These are phyloP conservation scores for Aspergillus fructus DNA, from an alignment of 2,329 filamentous ascomycete genomes.

Conservation along the genomic window DNA sequence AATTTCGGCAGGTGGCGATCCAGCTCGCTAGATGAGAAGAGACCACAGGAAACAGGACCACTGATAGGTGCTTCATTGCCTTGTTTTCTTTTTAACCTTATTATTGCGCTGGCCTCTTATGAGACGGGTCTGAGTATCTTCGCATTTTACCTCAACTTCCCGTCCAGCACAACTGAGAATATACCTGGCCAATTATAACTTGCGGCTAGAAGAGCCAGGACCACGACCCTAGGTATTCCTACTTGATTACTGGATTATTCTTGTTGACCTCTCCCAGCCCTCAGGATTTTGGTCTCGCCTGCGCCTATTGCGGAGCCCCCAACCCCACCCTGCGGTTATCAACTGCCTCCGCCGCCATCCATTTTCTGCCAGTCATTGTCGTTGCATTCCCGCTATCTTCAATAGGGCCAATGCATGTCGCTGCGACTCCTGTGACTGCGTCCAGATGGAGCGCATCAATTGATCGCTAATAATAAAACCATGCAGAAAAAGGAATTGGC, in stretches of 20 bases:
- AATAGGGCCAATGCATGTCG: conserved; percentile 23
- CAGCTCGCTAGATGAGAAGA: neutral
- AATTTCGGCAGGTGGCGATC: conserved; percentile 2
- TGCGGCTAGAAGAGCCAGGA: neutral
- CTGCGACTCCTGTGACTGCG: conserved; percentile 17
- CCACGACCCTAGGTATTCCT: neutral
- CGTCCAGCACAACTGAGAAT: neutral
- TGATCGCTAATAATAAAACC: conserved; percentile 10
- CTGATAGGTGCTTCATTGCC: conserved; percentile 5
- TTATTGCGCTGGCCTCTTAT: conserved; percentile 4
- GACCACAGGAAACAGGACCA: neutral
- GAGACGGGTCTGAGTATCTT: neutral
- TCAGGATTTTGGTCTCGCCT: conserved; percentile 23
- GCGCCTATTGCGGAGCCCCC: conserved; percentile 21
- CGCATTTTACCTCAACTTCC: neutral
- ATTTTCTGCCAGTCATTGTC: conserved; percentile 24
- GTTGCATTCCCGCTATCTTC: conserved; percentile 22
- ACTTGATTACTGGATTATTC: neutral
- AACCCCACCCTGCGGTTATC: conserved; percentile 26
- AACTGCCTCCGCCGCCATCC: conserved; percentile 17
- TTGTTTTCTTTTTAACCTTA: conserved; percentile 8
- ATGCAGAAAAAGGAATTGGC: conserved; percentile 14
- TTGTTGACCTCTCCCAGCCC: conserved; percentile 20
- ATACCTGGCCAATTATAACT: conserved; percentile 4
- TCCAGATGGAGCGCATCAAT: conserved; percentile 11